phyloP scores from a whole-genome alignment of 768 basidiomycete species.

The Udeniomyces megalosporus region DNA sequence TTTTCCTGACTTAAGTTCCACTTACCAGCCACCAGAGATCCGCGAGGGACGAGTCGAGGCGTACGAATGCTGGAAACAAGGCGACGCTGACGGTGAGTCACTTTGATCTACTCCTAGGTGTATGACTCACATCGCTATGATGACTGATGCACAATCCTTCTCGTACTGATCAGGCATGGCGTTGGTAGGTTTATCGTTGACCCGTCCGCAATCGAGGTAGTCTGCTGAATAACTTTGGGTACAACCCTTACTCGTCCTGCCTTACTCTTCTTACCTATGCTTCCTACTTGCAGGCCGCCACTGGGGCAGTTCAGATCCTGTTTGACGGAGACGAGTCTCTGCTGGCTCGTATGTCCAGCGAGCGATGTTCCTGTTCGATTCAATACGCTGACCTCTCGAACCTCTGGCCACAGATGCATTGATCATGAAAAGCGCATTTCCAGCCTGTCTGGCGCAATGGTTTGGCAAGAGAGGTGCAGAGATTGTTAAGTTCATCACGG shows the following conservation, averaged over 20 bases:
- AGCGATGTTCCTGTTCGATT: background rate
- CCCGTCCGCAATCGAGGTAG: no score
- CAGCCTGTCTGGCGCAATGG: no score
- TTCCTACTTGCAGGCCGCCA: background rate
- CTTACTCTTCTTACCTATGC: background rate
- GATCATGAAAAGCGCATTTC: no score
- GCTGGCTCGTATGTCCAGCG: background rate
- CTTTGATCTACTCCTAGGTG: background rate
- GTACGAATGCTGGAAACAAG: background rate
- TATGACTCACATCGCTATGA: background rate
- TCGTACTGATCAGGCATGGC: background rate
- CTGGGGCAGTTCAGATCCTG: background rate
- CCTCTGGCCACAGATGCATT: background rate
- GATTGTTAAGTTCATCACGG: no score
- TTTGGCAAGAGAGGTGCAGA: no score
- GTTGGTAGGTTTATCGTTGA: no score
- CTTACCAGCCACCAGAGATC: background rate
- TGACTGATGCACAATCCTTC: background rate
- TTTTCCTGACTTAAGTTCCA: background rate
- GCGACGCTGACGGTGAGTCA: background rate
- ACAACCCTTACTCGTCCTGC: no score
- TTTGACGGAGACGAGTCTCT: background rate
- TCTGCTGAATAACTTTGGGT: no score
- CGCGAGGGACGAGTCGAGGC: slow-evolving; percentile 1
- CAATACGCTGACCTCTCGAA: background rate